phyloP scores from a whole-genome alignment of 495 filamentous ascomycete species.

The Penicillium dipodomyicola region DNA sequence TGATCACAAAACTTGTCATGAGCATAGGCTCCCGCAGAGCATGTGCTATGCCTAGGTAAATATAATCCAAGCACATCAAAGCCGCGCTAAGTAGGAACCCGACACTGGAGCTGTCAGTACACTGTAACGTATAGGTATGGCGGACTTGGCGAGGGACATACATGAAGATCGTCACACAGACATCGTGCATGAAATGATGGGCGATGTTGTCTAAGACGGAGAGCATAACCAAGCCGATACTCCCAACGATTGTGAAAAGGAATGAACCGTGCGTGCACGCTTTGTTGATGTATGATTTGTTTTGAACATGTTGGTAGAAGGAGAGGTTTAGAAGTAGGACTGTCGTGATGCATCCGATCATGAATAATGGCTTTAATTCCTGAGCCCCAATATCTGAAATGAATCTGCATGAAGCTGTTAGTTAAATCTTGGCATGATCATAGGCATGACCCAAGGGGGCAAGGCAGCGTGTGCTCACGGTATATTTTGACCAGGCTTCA shows the following conservation, averaged over 20 bases:
- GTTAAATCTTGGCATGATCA: background rate
- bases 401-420: slow-evolving; percentile 14
- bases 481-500: slow-evolving; percentile 24
- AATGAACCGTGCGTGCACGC: slow-evolving; percentile 18
- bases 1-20: slow-evolving; percentile 23
- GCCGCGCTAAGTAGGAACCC: slow-evolving; percentile 22
- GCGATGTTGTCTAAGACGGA: slow-evolving; percentile 23
- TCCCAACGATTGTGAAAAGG: slow-evolving; percentile 19
- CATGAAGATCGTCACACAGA: slow-evolving; percentile 23
- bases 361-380: slow-evolving; percentile 22
- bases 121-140: background rate
- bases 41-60: slow-evolving; percentile 15
- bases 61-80: slow-evolving; percentile 22
- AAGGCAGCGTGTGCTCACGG: slow-evolving; percentile 12
- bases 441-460: background rate
- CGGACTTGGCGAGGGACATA: slow-evolving; percentile 5
- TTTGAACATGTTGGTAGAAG: slow-evolving; percentile 22
- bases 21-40: slow-evolving; percentile 17
- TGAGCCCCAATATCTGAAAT: slow-evolving; percentile 24
- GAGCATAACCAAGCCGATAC: slow-evolving; percentile 19
- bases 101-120: slow-evolving; percentile 15
- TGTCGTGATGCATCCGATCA: slow-evolving; percentile 20
- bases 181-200: slow-evolving; percentile 18
- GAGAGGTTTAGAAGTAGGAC: slow-evolving; percentile 21
- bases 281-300: slow-evolving; percentile 20